Evolutionary conservation across 75 land plant genomes (phyloP).

Genomic region (Selaginella tamariscina): DNA sequence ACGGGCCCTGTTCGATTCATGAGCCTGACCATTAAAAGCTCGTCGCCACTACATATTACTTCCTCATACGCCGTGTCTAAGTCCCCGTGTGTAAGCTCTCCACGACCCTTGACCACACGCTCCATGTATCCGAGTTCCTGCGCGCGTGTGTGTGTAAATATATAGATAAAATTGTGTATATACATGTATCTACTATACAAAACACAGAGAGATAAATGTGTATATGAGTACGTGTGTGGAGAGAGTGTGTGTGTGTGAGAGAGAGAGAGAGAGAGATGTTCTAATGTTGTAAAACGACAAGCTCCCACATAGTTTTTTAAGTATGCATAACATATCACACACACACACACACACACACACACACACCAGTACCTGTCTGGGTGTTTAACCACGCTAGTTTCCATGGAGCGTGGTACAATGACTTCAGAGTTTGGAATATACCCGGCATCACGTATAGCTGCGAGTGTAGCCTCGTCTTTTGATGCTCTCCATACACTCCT

Average conservation of each 20-base stretch:
- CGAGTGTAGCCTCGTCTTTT: slow-evolving; percentile 94
- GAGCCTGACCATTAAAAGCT: slow-evolving; percentile 60
- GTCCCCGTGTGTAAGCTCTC: slow-evolving; percentile 71
- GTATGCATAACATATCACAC: no score
- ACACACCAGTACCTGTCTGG: no score
- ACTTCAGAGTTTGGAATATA: slow-evolving; percentile 15
- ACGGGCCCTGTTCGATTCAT: slow-evolving; percentile 92
- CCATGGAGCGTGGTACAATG: neutral
- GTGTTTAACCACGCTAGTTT: no score
- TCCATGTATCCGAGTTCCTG: no score
- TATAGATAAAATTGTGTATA: no score
- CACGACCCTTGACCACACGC: slow-evolving; percentile 71
- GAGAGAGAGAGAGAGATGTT: neutral
- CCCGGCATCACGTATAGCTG: slow-evolving; percentile 92
- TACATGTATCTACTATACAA: neutral
- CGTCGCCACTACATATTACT: slow-evolving; percentile 72
- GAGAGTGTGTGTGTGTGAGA: neutral
- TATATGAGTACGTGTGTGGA: neutral
- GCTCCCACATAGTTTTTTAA: no score
- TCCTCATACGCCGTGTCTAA: slow-evolving; percentile 77
- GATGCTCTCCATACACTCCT: slow-evolving; percentile 99
- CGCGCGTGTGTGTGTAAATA: no score
- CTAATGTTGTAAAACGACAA: no score
- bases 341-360: no score
- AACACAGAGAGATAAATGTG: no score